phyloP scores from a whole-genome alignment of 164 flowering plant genomes.

The Umbilicus rupestris region DNA sequence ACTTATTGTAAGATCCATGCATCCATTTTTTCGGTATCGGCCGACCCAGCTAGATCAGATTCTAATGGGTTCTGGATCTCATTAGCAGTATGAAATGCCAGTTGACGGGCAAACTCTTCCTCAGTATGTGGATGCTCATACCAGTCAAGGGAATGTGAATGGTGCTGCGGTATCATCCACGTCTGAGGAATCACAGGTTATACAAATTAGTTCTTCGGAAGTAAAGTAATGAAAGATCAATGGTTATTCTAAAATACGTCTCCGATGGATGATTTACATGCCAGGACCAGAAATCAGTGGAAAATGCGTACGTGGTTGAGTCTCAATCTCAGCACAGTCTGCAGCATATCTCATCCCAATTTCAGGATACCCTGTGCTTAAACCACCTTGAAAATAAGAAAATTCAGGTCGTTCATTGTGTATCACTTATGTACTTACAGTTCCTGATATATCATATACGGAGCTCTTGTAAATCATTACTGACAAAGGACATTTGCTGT shows the following conservation, averaged over 20 bases:
- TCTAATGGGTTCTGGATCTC: conserved; percentile 27
- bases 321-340: conserved; percentile 37
- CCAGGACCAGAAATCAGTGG: conserved; percentile 40
- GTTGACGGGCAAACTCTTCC: conserved; percentile 42
- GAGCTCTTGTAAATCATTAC: not conserved
- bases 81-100: conserved; percentile 40
- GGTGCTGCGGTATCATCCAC: conserved; percentile 27
- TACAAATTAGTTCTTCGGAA: not conserved
- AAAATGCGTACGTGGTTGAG: conserved; percentile 21
- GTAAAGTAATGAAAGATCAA: not conserved
- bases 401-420: conserved; percentile 38
- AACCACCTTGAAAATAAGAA: conserved; percentile 26
- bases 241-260: conserved; percentile 21
- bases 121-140: conserved; percentile 36
- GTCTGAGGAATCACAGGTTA: conserved; percentile 50
- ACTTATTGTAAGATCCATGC: not conserved
- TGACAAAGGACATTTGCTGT: not conserved
- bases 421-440: too few relatives aligned
- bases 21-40: conserved; percentile 21
- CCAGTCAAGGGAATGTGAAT: conserved; percentile 33
- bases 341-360: conserved; percentile 49
- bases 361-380: conserved; percentile 41
- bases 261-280: not conserved
- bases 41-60: conserved; percentile 37
- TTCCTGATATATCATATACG: not conserved